phyloP scores from a whole-genome alignment of 208 protist species.

The Polymyxa betae region DNA sequence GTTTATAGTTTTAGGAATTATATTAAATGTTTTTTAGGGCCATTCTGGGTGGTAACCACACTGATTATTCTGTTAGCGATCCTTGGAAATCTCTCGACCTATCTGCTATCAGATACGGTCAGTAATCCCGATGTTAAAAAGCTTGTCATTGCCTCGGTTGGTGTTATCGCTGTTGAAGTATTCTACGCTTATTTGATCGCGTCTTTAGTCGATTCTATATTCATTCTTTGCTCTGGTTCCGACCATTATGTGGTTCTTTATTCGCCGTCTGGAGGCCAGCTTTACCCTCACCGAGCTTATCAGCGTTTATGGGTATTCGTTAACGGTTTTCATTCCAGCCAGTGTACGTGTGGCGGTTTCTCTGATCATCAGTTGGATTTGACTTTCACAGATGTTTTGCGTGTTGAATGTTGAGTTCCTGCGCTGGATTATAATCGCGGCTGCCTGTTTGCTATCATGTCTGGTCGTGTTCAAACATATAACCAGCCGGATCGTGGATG shows the following conservation, averaged over 20 bases:
- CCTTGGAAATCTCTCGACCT: conserved; percentile 10
- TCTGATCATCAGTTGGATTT: neutral
- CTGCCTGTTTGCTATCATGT: neutral
- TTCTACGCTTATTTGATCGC: neutral
- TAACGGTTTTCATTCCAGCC: conserved; percentile 49
- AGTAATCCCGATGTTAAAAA: neutral
- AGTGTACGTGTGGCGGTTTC: neutral
- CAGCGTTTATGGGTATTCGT: conserved; percentile 42
- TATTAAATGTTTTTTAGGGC: neutral
- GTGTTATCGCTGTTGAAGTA: neutral
- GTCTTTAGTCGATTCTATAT: conserved; percentile 7
- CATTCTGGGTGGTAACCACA: conserved; percentile 44
- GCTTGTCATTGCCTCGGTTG: neutral
- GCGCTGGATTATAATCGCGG: neutral
- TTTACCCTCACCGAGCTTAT: neutral
- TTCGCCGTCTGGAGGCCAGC: neutral
- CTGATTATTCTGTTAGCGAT: conserved; percentile 33
- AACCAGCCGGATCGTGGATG: neutral
- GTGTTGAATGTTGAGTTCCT: neutral
- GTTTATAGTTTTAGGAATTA: neutral
- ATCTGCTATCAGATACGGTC: neutral
- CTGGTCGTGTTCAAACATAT: conserved; percentile 13
- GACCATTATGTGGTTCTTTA: neutral
- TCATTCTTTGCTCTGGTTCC: neutral
- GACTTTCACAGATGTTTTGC: neutral